These are phyloP conservation scores for Raffaelea deltoideospora DNA, from an alignment of 2,329 filamentous ascomycete genomes.

Conservation along the genomic window DNA sequence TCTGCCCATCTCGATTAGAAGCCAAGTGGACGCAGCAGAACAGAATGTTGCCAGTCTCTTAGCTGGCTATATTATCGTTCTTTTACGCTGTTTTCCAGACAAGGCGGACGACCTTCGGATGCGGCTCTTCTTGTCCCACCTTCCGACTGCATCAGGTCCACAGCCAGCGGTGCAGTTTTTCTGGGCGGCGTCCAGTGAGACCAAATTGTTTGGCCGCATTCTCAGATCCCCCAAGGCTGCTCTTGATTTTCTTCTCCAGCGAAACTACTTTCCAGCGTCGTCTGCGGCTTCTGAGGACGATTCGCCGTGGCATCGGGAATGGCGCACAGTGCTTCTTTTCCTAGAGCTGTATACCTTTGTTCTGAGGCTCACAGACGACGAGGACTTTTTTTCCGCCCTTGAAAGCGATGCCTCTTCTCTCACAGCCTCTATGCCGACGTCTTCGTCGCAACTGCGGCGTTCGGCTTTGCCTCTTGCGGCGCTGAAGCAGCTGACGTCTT, in stretches of 20 bases:
- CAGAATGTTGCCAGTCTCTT: slow-evolving; percentile 52
- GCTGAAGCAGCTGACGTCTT: slow-evolving; percentile 59
- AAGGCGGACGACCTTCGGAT: slow-evolving; percentile 82
- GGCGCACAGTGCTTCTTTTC: slow-evolving; percentile 80
- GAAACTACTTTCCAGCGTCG: slow-evolving; percentile 6
- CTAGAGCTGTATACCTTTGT: slow-evolving; percentile 90
- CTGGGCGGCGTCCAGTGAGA: slow-evolving; percentile 48
- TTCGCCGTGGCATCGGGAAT: slow-evolving; percentile 47
- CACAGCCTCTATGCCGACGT: slow-evolving; percentile 14
- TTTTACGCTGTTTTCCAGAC: slow-evolving; percentile 72
- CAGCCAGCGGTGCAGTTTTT: slow-evolving; percentile 68
- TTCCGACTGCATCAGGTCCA: slow-evolving; percentile 25
- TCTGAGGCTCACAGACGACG: slow-evolving; percentile 83
- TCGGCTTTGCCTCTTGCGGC: slow-evolving; percentile 59
- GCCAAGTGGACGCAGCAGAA: slow-evolving; percentile 1
- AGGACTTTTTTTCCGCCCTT: slow-evolving; percentile 69
- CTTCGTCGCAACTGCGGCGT: slow-evolving; percentile 31
- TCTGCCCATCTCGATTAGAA: not conserved
- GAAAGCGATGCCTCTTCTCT: not conserved
- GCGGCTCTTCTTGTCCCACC: slow-evolving; percentile 72
- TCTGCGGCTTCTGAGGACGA: slow-evolving; percentile 8
- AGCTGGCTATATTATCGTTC: slow-evolving; percentile 72
- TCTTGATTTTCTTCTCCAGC: slow-evolving; percentile 14
- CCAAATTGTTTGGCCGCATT: slow-evolving; percentile 23
- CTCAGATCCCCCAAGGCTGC: slow-evolving; percentile 15